A percentile compares a stretch with the other conserved stretches of the same genome.
Evolutionary conservation across 495 filamentous ascomycete species (phyloP).

Genomic region (Parathielavia hyrcaniae): DNA sequence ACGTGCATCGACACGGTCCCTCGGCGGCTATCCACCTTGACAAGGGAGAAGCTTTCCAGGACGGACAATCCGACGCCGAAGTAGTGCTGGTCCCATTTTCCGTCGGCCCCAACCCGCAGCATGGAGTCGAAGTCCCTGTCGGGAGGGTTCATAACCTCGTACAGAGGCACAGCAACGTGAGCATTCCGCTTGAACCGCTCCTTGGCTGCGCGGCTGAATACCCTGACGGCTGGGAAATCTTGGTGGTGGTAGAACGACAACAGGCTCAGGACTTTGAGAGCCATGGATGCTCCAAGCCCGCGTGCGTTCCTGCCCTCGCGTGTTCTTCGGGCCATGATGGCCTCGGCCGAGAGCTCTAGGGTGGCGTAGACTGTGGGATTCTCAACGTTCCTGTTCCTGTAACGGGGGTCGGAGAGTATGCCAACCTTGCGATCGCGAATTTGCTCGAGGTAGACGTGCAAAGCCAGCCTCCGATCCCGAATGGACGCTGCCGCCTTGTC

Average conservation of each 20-base stretch:
- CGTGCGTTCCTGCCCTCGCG: neutral
- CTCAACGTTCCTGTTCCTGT: neutral
- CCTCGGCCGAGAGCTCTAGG: slow-evolving; percentile 18
- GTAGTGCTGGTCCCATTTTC: neutral
- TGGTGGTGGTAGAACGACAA: slow-evolving; percentile 25
- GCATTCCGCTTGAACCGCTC: neutral
- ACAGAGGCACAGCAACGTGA: neutral
- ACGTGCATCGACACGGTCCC: slow-evolving; percentile 19
- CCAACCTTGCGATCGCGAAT: slow-evolving; percentile 2
- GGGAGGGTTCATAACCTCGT: neutral
- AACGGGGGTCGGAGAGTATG: slow-evolving; percentile 10
- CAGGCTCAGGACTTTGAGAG: slow-evolving; percentile 16
- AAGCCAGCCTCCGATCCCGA: neutral
- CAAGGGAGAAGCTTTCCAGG: slow-evolving; percentile 18
- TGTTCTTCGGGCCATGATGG: neutral
- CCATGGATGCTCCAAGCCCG: slow-evolving; percentile 3
- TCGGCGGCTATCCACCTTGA: neutral
- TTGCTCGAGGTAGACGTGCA: slow-evolving; percentile 8
- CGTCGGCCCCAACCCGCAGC: slow-evolving; percentile 3
- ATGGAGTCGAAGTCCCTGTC: slow-evolving; percentile 10
- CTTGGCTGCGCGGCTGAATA: neutral
- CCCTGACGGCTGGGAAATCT: neutral
- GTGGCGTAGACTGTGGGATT: slow-evolving; percentile 19
- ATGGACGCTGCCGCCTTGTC: slow-evolving; percentile 22
- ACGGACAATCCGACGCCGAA: neutral